Conservation (phyloP, 2,329 filamentous ascomycete genomes). For the Fusarium nisikadoi region DNA sequence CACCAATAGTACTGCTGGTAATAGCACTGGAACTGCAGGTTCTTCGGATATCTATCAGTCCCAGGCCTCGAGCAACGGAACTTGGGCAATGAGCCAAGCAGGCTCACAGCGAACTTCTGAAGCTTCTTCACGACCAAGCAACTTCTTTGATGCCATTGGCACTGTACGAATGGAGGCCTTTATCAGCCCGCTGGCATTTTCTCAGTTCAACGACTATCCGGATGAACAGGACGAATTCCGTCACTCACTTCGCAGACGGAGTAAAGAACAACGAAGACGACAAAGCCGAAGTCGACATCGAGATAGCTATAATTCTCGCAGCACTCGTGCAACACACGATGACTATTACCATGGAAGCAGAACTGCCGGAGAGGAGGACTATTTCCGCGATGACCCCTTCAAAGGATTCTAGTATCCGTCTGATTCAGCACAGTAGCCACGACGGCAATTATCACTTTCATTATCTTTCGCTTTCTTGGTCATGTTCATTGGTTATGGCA, state of each 20-base stretch:
- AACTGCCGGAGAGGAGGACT: conserved; percentile 65
- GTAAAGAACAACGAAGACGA: conserved; percentile 64
- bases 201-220: conserved; percentile 58
- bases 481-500: conserved; percentile 15
- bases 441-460: conserved; percentile 11
- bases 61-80: conserved; percentile 58
- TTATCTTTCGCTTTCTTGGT: conserved; percentile 33
- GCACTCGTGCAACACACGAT: conserved; percentile 56
- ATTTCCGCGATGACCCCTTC: conserved; percentile 69
- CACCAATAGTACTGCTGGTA: conserved; percentile 67
- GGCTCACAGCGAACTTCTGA: conserved; percentile 65
- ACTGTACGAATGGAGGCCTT: conserved; percentile 98
- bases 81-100: conserved; percentile 58
- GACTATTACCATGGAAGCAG: conserved; percentile 61
- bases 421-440: conserved; percentile 4
- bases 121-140: conserved; percentile 62
- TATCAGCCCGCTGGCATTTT: conserved; percentile 72
- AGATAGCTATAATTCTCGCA: conserved; percentile 61
- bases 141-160: conserved; percentile 88
- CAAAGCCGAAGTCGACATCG: conserved; percentile 65
- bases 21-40: conserved; percentile 66
- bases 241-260: conserved; percentile 60
- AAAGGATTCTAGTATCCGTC: conserved; percentile 63
- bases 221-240: conserved; percentile 63
- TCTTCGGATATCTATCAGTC: conserved; percentile 72